Conservation (phyloP, 139 green algal genomes). For the Trebouxia sp. region DNA sequence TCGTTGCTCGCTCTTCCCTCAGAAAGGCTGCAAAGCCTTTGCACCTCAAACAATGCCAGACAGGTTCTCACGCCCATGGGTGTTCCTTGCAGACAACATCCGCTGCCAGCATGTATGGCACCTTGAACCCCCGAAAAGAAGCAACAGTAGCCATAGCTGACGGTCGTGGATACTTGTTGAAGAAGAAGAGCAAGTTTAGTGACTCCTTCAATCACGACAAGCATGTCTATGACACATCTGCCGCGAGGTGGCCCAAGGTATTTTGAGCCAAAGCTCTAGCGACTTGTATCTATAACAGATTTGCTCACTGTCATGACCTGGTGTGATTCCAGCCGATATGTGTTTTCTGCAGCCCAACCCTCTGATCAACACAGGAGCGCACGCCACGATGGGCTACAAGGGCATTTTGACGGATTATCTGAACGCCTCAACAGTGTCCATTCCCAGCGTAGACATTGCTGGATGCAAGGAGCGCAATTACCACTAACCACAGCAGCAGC, state of each 20-base stretch:
- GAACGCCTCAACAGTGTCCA: constrained; percentile 6
- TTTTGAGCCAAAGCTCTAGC: background rate
- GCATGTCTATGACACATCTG: constrained; percentile 20
- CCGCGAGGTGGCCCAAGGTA: constrained; percentile 17
- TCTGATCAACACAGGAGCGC: constrained; percentile 18
- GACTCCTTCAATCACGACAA: constrained; percentile 11
- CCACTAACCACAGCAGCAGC: no score
- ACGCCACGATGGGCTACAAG: constrained; percentile 27
- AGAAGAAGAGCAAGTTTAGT: constrained; percentile 16
- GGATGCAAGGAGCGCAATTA: constrained; percentile 28
- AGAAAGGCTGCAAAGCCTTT: background rate
- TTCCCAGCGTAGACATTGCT: constrained; percentile 3
- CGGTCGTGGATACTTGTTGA: background rate
- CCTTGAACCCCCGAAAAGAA: background rate
- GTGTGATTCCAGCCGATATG: no score
- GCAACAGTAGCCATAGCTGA: constrained; percentile 4
- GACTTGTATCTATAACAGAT: background rate
- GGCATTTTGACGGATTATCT: constrained; percentile 11
- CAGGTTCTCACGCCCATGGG: no score
- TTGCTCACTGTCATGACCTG: background rate
- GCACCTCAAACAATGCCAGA: no score
- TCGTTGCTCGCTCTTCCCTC: background rate
- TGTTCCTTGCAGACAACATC: constrained; percentile 1
- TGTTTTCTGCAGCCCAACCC: constrained; percentile 11
- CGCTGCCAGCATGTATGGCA: constrained; percentile 5